phyloP scores from a whole-genome alignment of 1,284 basidiomycete genomes.

The Fomitopsis betulina region DNA sequence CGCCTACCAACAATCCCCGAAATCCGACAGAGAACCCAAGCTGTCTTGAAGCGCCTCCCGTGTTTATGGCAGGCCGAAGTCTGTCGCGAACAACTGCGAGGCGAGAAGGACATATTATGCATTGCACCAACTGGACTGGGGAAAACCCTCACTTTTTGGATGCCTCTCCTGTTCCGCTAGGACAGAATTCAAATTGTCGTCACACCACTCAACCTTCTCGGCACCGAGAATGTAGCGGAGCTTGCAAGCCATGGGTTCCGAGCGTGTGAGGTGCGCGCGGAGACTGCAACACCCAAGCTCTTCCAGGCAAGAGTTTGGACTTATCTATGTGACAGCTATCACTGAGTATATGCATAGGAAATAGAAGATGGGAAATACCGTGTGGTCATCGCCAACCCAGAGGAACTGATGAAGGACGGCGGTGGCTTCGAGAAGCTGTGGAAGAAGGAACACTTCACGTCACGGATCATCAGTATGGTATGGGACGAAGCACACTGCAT shows the following conservation, averaged over 20 bases:
- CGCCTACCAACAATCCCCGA: neutral
- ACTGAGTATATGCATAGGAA: no score
- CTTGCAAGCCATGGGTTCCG: neutral
- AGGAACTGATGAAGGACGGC: no score
- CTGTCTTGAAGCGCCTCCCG: neutral
- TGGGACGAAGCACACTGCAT: no score
- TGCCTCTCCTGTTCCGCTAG: conserved; percentile 23
- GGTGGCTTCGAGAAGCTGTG: no score
- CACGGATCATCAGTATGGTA: no score
- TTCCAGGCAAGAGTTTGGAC: neutral
- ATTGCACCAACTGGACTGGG: conserved; percentile 24
- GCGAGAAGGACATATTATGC: conserved; percentile 16
- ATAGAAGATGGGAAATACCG: no score
- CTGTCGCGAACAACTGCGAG: conserved; percentile 6
- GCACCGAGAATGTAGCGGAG: neutral
- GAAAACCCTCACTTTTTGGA: conserved; percentile 29
- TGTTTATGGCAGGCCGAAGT: conserved; percentile 16
- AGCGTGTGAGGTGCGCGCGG: neutral
- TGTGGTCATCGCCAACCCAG: no score
- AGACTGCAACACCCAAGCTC: neutral
- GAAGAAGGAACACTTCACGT: no score
- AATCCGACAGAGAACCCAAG: neutral
- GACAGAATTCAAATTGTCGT: conserved; percentile 24
- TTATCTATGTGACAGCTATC: neutral
- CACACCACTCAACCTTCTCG: conserved; percentile 12